phyloP scores from a whole-genome alignment of 2,329 filamentous ascomycete species.

The Clarireedia sp. region DNA sequence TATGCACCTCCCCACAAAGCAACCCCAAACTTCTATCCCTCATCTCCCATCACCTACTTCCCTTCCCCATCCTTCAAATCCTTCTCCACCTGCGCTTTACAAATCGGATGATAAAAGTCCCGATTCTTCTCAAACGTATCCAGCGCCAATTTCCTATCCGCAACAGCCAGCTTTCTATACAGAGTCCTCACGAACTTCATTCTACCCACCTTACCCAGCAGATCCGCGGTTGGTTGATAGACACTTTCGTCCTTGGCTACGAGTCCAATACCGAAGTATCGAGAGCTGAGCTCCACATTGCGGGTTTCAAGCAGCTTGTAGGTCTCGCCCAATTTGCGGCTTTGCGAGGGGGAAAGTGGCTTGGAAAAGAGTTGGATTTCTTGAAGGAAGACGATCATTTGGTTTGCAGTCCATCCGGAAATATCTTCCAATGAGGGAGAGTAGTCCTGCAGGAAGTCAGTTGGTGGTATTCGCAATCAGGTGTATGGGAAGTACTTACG shows the following conservation, averaged over 20 bases:
- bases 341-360: constrained; percentile 55
- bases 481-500: constrained; percentile 31
- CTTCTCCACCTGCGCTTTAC: constrained; percentile 77
- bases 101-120: constrained; percentile 95
- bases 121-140: constrained; percentile 79
- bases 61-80: constrained; percentile 44
- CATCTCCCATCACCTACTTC: not conserved
- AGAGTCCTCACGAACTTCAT: constrained; percentile 97
- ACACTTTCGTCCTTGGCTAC: constrained; percentile 61
- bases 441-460: constrained; percentile 37
- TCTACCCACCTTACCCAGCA: constrained; percentile 75
- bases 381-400: constrained; percentile 86
- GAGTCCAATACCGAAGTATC: constrained; percentile 75
- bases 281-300: constrained; percentile 78
- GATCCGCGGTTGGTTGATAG: constrained; percentile 62
- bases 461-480: not conserved
- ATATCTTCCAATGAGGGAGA: constrained; percentile 62
- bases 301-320: constrained; percentile 69
- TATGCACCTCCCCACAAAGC: too few relatives aligned
- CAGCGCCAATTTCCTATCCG: constrained; percentile 67
- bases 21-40: not conserved
- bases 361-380: constrained; percentile 60
- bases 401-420: constrained; percentile 69
- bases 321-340: constrained; percentile 62
- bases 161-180: constrained; percentile 66